Base-by-base conservation (phyloP, 225 moss, liverwort and hornwort genomes). In the Takakia lepidozioides region DNA sequence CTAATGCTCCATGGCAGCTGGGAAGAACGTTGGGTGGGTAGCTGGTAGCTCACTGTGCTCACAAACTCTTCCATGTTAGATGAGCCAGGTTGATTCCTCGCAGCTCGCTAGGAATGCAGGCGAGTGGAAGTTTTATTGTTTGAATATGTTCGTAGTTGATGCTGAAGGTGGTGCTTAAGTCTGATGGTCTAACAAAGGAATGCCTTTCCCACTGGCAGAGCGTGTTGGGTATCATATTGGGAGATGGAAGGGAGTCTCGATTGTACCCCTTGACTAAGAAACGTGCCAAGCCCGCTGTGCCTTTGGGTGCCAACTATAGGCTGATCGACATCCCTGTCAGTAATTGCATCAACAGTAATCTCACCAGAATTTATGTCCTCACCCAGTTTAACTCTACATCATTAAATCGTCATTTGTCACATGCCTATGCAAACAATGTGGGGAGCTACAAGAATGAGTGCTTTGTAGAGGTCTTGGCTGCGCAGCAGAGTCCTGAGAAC, bases 321-420 rank as follows among this genome's bases (percentile, higher is more conserved):
- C 45, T 98, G 69, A 98, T 98, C 36, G 98, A 98, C 24, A 98
- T 98, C 57, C 98, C 98, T n/a, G 91, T 98, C 3, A 98, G 98
- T 68, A 98, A 98, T 60, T 98, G 98, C 66, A 98, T 98, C 64
- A 98, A 98, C 42, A 98, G 98, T 58, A 91, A 98, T 57, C 83
- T 98, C 36, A 85, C 87, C 47, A 98, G 87, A 61, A 98, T 98
- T 25, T 98, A 98, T 17, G 98, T 98, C 29, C 87, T 98, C 49
- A 98, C 98, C 2, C 98, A 98, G 47, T 98, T 98, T 76, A 98
- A 98, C 57, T 98, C 98, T 32, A 91, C 98, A 19, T 91, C 91
- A 2, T 47, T 98, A 30, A 98, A 98, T 63, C 73, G 98, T 42
- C 98, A 98, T 52, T 69, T 98, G 61, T 98, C 98, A n/a, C 85